Conservation (phyloP, 2,329 filamentous ascomycete species). For the Cercospora sp. region DNA sequence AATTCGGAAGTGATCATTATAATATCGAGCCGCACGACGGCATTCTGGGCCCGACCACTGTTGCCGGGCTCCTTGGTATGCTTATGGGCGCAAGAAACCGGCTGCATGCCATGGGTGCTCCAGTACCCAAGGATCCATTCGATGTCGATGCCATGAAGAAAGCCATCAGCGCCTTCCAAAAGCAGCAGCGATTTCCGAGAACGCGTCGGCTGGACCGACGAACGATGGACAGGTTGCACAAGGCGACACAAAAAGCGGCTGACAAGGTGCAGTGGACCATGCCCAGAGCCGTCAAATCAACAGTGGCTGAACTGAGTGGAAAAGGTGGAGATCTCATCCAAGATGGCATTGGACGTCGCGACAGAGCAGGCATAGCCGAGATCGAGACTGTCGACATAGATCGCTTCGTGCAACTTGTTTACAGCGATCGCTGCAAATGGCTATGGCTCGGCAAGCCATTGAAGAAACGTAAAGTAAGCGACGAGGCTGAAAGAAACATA, state of each 20-base stretch:
- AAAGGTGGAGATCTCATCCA: slow-evolving; percentile 93
- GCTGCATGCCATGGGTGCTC: slow-evolving; percentile 78
- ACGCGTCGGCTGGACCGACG: slow-evolving; percentile 78
- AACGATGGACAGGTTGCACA: slow-evolving; percentile 78
- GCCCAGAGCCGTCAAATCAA: slow-evolving; percentile 92
- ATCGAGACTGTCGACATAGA: slow-evolving; percentile 91
- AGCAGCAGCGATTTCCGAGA: slow-evolving; percentile 75
- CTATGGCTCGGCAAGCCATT: slow-evolving; percentile 89
- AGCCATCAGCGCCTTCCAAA: slow-evolving; percentile 86
- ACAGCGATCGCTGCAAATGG: slow-evolving; percentile 86
- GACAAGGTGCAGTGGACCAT: slow-evolving; percentile 87
- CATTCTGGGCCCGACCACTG: slow-evolving; percentile 86
- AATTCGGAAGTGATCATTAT: slow-evolving; percentile 88
- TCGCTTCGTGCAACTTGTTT: slow-evolving; percentile 72
- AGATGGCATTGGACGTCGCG: slow-evolving; percentile 81
- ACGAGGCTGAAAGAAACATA: slow-evolving; percentile 10
- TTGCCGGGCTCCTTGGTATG: slow-evolving; percentile 82
- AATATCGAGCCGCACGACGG: slow-evolving; percentile 91
- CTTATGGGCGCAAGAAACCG: slow-evolving; percentile 88
- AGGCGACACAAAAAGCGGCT: slow-evolving; percentile 83
- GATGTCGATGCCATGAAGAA: slow-evolving; percentile 80
- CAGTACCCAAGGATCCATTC: slow-evolving; percentile 87
- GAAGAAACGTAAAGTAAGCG: slow-evolving; percentile 50
- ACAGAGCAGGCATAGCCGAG: slow-evolving; percentile 87
- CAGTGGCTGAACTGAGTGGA: slow-evolving; percentile 87